phyloP scores from a whole-genome alignment of 768 basidiomycete species.

The Boletus reticulatus region DNA sequence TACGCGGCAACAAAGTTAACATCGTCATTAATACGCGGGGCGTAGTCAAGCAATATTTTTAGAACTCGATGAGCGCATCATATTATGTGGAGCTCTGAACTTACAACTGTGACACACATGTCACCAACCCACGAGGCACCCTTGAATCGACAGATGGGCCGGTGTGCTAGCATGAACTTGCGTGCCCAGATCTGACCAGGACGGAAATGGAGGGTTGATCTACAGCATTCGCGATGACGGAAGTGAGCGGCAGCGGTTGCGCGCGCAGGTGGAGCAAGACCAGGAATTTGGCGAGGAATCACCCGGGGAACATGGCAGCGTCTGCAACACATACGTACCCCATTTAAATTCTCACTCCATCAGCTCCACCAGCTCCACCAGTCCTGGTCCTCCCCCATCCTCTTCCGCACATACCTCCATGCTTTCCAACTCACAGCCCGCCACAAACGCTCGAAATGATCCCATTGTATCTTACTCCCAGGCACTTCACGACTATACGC shows the following conservation, averaged over 20 bases:
- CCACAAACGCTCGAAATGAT: conserved; percentile 15
- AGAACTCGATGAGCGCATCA: background rate
- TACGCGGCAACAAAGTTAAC: background rate
- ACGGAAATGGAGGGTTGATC: background rate
- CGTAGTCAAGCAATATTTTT: conserved; percentile 1
- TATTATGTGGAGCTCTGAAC: conserved; percentile 13
- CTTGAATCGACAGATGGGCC: background rate
- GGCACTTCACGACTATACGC: conserved; percentile 65
- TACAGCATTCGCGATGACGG: conserved; percentile 5
- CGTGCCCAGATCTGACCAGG: background rate
- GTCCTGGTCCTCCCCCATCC: background rate
- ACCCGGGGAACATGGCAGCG: conserved; percentile 19
- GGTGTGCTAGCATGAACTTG: background rate
- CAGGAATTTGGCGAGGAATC: conserved; percentile 20
- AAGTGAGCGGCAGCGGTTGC: conserved; percentile 11
- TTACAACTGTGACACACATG: background rate
- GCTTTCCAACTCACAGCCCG: conserved; percentile 12
- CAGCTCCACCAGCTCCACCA: conserved; percentile 7
- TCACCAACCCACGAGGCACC: background rate
- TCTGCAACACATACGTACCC: conserved; percentile 11
- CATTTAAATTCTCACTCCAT: conserved; percentile 27
- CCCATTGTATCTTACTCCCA: conserved; percentile 58
- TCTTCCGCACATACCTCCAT: conserved; percentile 13
- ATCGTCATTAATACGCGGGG: too few species aligned
- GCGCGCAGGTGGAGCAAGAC: conserved; percentile 27